Evolutionary conservation across 495 filamentous ascomycete species (phyloP), one percentile per base, ranked within the genome.

Genomic region (Penicillium cinerascens): DNA sequence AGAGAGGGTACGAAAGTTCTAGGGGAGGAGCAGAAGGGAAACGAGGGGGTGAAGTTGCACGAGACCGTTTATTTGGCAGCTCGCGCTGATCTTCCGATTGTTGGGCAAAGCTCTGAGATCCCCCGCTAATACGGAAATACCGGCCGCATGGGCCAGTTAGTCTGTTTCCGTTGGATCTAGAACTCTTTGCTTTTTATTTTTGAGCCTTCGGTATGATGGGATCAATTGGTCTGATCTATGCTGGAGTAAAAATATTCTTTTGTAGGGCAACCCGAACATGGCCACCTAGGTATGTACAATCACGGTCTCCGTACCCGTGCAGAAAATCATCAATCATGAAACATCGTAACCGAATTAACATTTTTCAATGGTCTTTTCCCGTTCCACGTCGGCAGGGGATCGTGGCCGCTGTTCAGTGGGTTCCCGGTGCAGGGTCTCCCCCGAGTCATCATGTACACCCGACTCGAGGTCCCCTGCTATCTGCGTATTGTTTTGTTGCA

Each of bases 41-140:
- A 18, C 20, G 35, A 45, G 37, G 52, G 52, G 49, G 26, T 33
- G 29, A 44, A 44, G 49, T 52, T 45, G 42, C 40, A 49, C 47
- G 42, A 20, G 23, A 37, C 36, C 21, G 17, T n/a, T 38, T 21
- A 26, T 23, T 18, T 33, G 13, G 8, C 10, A 44, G 21, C 33
- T 21, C n/a, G 36, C 23, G 56, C 44, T 55, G 57, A 60, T 60
- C 57, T 60, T 49, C 57, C 56, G 56, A 18, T 10, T 40, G 41
- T 44, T 48, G 49, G 55, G 45, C 43, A 42, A 46, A 55, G 52
- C 36, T 52, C 21, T 41, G 3, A 22, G 16, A 20, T 42, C 27
- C 29, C 36, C 45, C 57, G 44, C 48, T 55, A 52, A 52, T 44
- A 44, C 57, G 41, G 51, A 59, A 59, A 59, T 40, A 36, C 22